phyloP scores from a whole-genome alignment of 768 basidiomycete genomes.

The Russula foetens region DNA sequence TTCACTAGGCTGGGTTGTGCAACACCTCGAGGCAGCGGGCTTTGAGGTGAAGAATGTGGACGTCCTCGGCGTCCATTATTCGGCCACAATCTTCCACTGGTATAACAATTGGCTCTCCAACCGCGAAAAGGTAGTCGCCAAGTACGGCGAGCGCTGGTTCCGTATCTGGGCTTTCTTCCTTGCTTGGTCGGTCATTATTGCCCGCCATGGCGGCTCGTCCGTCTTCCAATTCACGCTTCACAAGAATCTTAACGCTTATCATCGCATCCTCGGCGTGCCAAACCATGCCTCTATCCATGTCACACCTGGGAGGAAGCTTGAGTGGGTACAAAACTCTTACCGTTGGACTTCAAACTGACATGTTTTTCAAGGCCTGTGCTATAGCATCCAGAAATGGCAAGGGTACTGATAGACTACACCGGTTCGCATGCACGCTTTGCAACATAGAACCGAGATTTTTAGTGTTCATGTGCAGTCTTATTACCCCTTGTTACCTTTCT shows the following conservation, averaged over 20 bases:
- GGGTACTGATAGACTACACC: not conserved
- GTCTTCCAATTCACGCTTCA: conserved; percentile 97
- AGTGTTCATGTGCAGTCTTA: not conserved
- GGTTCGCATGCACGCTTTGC: not conserved
- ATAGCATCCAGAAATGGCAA: not conserved
- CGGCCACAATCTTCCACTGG: conserved; percentile 84
- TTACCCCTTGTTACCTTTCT: not conserved
- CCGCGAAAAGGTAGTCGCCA: conserved; percentile 79
- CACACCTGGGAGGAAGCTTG: conserved; percentile 42
- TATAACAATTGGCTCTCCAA: conserved; percentile 97
- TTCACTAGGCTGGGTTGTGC: conserved; percentile 92
- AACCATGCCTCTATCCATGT: conserved; percentile 79
- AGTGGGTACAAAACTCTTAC: conserved; percentile 31
- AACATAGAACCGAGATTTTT: not conserved
- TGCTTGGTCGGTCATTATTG: conserved; percentile 80
- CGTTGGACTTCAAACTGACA: not conserved
- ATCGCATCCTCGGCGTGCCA: conserved; percentile 77
- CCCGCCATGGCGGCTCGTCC: conserved; percentile 81
- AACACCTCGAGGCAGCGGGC: conserved; percentile 78
- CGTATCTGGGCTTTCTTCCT: conserved; percentile 97
- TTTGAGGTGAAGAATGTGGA: conserved; percentile 97
- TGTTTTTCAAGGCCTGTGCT: conserved; percentile 1
- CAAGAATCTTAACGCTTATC: conserved; percentile 96
- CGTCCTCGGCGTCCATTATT: conserved; percentile 96
- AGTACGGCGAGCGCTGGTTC: conserved; percentile 93